phyloP scores from a whole-genome alignment of 139 green algal genomes.

The Astrephomene gubernaculifera region DNA sequence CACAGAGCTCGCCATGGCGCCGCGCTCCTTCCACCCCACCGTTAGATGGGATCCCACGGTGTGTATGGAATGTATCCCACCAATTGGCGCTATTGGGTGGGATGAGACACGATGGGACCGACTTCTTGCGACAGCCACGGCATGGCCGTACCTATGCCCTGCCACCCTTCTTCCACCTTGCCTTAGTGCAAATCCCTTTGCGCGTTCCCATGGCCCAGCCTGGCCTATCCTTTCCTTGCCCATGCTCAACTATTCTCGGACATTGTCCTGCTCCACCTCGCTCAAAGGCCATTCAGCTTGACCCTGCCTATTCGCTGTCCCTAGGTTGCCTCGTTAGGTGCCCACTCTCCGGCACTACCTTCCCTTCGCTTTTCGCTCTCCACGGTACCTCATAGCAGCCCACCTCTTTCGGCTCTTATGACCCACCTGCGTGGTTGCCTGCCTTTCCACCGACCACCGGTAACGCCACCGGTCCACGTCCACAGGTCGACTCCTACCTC shows the following conservation, averaged over 20 bases:
- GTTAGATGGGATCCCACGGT: slow-evolving; percentile 12
- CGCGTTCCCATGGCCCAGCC: no score
- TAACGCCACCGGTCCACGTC: background rate
- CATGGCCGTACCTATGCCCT: no score
- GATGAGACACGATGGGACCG: background rate
- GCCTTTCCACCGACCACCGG: background rate
- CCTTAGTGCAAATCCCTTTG: no score
- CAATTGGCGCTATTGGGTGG: no score
- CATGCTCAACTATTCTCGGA: no score
- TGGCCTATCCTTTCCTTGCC: no score
- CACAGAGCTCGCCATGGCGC: no score
- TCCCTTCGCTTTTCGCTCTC: background rate
- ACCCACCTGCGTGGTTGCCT: background rate
- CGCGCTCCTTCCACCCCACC: background rate
- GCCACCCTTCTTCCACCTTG: no score
- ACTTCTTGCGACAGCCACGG: no score
- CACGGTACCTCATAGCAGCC: background rate
- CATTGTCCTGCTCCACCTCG: no score
- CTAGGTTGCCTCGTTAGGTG: background rate
- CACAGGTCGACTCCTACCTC: slow-evolving; percentile 28
- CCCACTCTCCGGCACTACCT: background rate
- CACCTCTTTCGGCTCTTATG: background rate
- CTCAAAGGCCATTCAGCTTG: no score
- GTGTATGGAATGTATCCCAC: background rate
- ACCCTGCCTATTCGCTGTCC: background rate